Base-by-base conservation (phyloP, 2,329 filamentous ascomycete genomes). In the Basipetospora sp. region DNA sequence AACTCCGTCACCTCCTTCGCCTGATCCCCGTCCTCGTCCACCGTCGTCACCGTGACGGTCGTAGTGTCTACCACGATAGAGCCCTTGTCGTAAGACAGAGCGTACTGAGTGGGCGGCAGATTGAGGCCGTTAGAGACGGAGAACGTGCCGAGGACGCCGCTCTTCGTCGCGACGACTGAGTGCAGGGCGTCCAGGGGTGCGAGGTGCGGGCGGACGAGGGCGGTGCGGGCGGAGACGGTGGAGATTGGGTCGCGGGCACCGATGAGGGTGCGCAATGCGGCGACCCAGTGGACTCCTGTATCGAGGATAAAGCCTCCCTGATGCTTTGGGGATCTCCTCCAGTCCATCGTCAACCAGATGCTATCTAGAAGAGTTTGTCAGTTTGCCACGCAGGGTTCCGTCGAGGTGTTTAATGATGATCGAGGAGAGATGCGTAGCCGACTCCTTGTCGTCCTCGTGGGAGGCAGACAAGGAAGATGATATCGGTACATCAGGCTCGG, bases 271-370 rank as follows among this genome's bases (percentile, higher is more conserved):
- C 80, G 62, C 35, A 77, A 64, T 0, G 58, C 74, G 8, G 80
- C 80, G 8, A 75, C 62, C 42, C 71, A 76, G 54, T 87, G 81
- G 17, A 87, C 78, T 30, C 81, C 80, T 11, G 72, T 79, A 48
- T 87, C 81, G 2, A 87, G 68, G 38, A 86, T 53, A 51, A 85
- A 86, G 0, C 82, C 81, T 38, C 81, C 81, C 55, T 84, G 79
- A 51, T 83, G 71, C 36, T 69, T 63, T 1, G 81, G 80, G 41
- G 59, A 66, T 53, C 77, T 78, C 39, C 81, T 72, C 81, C 80
- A 71, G 19, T 58, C 44, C 5, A 11, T 25, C 6, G 68, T 71
- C 31, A 63, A 57, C 46, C 60, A 65, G 50, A 64, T 10, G 33
- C 22, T 35, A 22, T 35, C 33, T 3, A n/a, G 9, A 18, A 58